phyloP scores from a whole-genome alignment of 2,329 filamentous ascomycete genomes.

The Eutypella sp. region DNA sequence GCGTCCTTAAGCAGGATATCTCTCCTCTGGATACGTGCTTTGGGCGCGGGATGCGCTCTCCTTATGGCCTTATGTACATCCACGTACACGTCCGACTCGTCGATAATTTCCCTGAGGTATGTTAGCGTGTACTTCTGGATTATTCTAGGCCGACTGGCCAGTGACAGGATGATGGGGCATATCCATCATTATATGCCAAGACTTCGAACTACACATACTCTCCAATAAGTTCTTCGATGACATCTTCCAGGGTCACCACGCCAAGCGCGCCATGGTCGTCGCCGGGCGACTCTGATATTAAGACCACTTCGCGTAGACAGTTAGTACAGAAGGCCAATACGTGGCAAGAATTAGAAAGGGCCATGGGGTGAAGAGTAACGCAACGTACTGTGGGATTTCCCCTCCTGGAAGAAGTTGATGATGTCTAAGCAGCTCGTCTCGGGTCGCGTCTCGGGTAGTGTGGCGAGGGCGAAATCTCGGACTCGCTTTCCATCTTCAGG shows the following conservation, averaged over 20 bases:
- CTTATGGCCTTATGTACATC: slow-evolving; percentile 98
- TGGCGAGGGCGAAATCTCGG: slow-evolving; percentile 85
- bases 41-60: slow-evolving; percentile 78
- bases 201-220: slow-evolving; percentile 58
- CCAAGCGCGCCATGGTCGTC: slow-evolving; percentile 85
- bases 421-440: slow-evolving; percentile 97
- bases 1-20: slow-evolving; percentile 30
- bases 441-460: slow-evolving; percentile 87
- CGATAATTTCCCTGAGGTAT: slow-evolving; percentile 78
- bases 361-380: too few relatives aligned
- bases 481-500: slow-evolving; percentile 87
- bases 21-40: slow-evolving; percentile 51
- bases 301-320: slow-evolving; percentile 56
- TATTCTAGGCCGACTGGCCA: not conserved
- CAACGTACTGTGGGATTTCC: slow-evolving; percentile 78
- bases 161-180: not conserved
- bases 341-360: too few relatives aligned
- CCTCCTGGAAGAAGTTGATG: slow-evolving; percentile 99
- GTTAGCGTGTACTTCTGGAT: not conserved
- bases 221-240: slow-evolving; percentile 97
- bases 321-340: too few relatives aligned
- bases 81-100: slow-evolving; percentile 97
- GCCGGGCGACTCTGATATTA: slow-evolving; percentile 87
- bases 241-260: slow-evolving; percentile 93
- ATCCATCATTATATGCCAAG: not conserved